phyloP scores from a whole-genome alignment of 129 eudicot species.

The Scalesia atractyloides region DNA sequence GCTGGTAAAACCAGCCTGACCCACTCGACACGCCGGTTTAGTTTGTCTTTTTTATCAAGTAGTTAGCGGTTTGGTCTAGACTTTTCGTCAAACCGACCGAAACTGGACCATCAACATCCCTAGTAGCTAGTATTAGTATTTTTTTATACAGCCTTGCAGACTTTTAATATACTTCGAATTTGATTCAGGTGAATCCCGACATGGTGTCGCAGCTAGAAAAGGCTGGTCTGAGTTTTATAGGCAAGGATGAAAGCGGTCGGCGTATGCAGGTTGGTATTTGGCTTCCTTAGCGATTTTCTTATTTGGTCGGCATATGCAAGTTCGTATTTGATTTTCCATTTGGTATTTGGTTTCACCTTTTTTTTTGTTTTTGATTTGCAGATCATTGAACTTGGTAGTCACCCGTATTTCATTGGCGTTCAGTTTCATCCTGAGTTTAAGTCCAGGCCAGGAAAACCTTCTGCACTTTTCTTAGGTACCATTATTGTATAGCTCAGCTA shows the following conservation, averaged over 20 bases:
- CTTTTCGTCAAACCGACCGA: no score
- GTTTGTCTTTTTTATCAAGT: no score
- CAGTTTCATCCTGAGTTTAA: conserved; percentile 96
- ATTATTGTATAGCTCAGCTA: neutral
- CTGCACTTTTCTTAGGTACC: conserved; percentile 82
- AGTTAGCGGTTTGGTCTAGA: no score
- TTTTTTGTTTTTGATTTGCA: conserved; percentile 28
- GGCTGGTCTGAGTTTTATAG: conserved; percentile 76
- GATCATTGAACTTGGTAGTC: conserved; percentile 74
- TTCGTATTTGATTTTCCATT: conserved; percentile 4
- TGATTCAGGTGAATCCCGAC: conserved; percentile 71
- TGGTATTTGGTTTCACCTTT: neutral
- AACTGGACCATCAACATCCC: no score
- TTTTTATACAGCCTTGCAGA: neutral
- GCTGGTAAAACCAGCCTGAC: no score
- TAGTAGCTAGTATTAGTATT: no score
- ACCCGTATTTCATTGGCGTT: conserved; percentile 79
- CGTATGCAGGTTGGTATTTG: conserved; percentile 23
- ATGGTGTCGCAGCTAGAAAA: conserved; percentile 75
- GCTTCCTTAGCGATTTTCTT: no score
- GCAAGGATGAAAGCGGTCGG: conserved; percentile 85
- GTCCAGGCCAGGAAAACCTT: conserved; percentile 90
- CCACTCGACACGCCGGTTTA: no score
- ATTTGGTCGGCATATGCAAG: conserved; percentile 56
- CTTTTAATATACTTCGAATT: neutral